Evolutionary conservation across 2,329 filamentous ascomycete genomes (phyloP), one percentile per base, ranked within the genome.

Genomic region (Rugonectria rugulosa): DNA sequence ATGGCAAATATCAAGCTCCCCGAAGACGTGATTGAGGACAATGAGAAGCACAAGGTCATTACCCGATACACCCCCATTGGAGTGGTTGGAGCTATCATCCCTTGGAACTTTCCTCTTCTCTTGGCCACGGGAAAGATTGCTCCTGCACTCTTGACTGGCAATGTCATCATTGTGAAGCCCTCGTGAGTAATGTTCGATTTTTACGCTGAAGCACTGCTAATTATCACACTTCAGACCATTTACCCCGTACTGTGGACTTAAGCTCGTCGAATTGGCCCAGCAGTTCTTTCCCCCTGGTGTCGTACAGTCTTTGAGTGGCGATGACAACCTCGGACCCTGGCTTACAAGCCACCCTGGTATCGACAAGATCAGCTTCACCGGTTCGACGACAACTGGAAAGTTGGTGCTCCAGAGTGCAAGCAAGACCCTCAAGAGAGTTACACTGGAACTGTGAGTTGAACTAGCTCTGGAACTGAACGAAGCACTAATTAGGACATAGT

Each of bases 321-420:
- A 83, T 46, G 85, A 88, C 62, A 74, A 77, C 42, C 79, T 89
- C 5, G 86, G 86, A 4, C 83, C 81, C 1, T 78, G 77, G 77
- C 69, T 88, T 44, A 86, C 83, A 0, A 69, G 67, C 14, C 85
- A 88, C 63, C 82, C 83, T 0, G 81, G 77, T 14, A 79, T 88
- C 49, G 77, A 80, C 53, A 88, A 87, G 76, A 82, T 89, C 66
- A 79, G 77, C 62, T 89, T 89, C 71, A 88, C 86, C 0, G 85
- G 86, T 2, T 86, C 82, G 9, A 83, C 77, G 8, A 75, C 76
- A 0, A 87, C 83, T 0, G 86, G 85, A 11, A 87, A 87, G 74
- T 79, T 80, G 67, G 81, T 88, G 46, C 81, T 86, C 77, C 78
- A 78, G 51, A 79, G 77, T n/a, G 79, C 78, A 47, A 75, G 81